Evolutionary conservation across 2,329 filamentous ascomycete genomes (phyloP).

Genomic region (Pseudocercospora vitis): DNA sequence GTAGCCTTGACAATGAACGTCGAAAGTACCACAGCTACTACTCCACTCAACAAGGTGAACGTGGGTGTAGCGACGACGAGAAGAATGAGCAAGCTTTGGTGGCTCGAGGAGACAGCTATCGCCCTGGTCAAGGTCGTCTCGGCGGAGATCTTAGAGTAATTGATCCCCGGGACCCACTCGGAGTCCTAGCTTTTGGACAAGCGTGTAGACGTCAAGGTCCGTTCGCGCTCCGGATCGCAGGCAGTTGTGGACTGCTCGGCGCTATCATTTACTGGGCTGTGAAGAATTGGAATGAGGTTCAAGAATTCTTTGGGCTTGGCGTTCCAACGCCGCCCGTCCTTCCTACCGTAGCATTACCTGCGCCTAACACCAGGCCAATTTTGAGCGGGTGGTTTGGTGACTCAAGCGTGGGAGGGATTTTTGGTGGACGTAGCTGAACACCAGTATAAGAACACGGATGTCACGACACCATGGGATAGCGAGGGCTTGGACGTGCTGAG

Average conservation of each 20-base stretch:
- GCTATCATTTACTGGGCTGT: slow-evolving; percentile 54
- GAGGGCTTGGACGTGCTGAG: not conserved
- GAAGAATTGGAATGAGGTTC: slow-evolving; percentile 36
- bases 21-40: slow-evolving; percentile 65
- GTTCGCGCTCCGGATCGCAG: slow-evolving; percentile 70
- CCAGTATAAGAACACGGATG: not conserved
- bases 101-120: slow-evolving; percentile 32
- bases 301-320: slow-evolving; percentile 31
- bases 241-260: slow-evolving; percentile 71
- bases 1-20: slow-evolving; percentile 71
- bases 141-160: slow-evolving; percentile 42
- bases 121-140: slow-evolving; percentile 32
- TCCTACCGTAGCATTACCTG: slow-evolving; percentile 17
- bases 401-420: slow-evolving; percentile 9
- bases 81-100: slow-evolving; percentile 27
- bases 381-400: slow-evolving; percentile 16
- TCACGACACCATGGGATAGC: too few relatives aligned
- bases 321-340: slow-evolving; percentile 15
- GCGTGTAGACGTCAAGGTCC: slow-evolving; percentile 62
- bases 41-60: slow-evolving; percentile 57
- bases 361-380: slow-evolving; percentile 3
- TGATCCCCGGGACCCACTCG: slow-evolving; percentile 72
- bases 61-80: slow-evolving; percentile 57
- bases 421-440: slow-evolving; percentile 11
- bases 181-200: slow-evolving; percentile 66